These are phyloP conservation scores for Centrapalus pauciflorus DNA, from an alignment of 129 eudicot species.

Conservation along the genomic window DNA sequence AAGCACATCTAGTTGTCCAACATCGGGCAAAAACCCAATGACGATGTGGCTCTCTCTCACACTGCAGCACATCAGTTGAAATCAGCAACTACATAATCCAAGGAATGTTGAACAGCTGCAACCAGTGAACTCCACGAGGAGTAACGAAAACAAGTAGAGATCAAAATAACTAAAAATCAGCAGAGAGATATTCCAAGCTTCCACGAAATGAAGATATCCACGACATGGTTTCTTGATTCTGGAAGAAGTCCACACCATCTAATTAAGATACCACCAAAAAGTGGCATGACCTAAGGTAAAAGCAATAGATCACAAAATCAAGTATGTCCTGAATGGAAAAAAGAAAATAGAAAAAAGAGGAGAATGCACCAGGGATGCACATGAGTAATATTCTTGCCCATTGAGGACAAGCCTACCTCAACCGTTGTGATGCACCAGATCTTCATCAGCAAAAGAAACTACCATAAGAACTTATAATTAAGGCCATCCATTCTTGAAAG, in stretches of 20 bases:
- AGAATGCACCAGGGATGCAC: conserved; percentile 35
- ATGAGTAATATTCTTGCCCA: conserved; percentile 43
- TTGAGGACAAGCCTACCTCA: conserved; percentile 59
- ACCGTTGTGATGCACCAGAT: conserved; percentile 24
- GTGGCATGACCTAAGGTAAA: conserved; percentile 60
- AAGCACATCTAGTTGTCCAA: conserved; percentile 43
- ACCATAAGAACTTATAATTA: conserved; percentile 4
- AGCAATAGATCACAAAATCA: conserved; percentile 63
- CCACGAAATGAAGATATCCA: conserved; percentile 41
- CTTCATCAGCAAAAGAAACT: conserved; percentile 30
- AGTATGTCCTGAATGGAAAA: conserved; percentile 35
- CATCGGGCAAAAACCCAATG: conserved; percentile 38
- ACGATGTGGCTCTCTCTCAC: conserved; percentile 55
- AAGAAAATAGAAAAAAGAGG: conserved; percentile 12
- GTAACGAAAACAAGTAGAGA: conserved; percentile 44
- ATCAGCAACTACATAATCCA: conserved; percentile 79
- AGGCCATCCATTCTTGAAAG: conserved; percentile 17
- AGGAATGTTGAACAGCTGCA: conserved; percentile 67
- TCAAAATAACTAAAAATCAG: conserved; percentile 38
- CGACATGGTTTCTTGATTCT: conserved; percentile 42
- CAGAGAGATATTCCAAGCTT: conserved; percentile 57
- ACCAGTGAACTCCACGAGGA: conserved; percentile 39
- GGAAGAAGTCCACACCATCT: conserved; percentile 50
- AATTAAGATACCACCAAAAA: conserved; percentile 45
- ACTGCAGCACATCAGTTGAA: conserved; percentile 66